Evolutionary conservation across 345 rosid genomes (phyloP).

Genomic region (Hevea brasiliensis): DNA sequence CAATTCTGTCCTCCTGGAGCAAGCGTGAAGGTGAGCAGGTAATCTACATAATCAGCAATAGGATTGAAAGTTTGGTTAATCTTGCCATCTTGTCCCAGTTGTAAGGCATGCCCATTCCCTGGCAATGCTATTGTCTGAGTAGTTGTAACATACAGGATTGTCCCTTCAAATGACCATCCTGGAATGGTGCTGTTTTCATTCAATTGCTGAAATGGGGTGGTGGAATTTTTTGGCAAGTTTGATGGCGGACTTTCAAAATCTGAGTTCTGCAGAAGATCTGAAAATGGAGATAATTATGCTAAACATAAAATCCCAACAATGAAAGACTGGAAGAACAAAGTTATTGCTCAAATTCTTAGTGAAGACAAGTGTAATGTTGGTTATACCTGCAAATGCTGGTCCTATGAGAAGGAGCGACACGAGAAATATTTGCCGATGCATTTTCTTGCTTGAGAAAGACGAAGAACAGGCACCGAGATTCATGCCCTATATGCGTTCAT

Average conservation of each 20-base stretch:
- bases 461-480: not conserved
- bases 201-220: slow-evolving; percentile 26
- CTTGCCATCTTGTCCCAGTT: slow-evolving; percentile 52
- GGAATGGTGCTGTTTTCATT: slow-evolving; percentile 49
- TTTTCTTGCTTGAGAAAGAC: slow-evolving; percentile 26
- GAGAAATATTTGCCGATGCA: slow-evolving; percentile 21
- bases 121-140: slow-evolving; percentile 31
- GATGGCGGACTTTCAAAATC: slow-evolving; percentile 57
- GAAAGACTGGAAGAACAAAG: not conserved
- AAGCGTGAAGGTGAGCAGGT: slow-evolving; percentile 46
- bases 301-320: not conserved
- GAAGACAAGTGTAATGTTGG: not conserved
- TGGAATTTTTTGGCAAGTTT: slow-evolving; percentile 27
- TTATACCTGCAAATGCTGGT: slow-evolving; percentile 45
- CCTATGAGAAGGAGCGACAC: slow-evolving; percentile 30
- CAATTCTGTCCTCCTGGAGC: slow-evolving; percentile 45
- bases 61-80: slow-evolving; percentile 58
- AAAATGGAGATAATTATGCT: slow-evolving; percentile 7
- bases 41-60: slow-evolving; percentile 30
- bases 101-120: slow-evolving; percentile 48
- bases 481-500: not conserved
- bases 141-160: slow-evolving; percentile 42
- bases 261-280: slow-evolving; percentile 52
- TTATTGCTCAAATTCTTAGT: not conserved
- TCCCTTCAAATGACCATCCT: slow-evolving; percentile 58